These are phyloP conservation scores for Bocquillonia castaneifolia DNA, from an alignment of 441 rosid species.

Conservation along the genomic window DNA sequence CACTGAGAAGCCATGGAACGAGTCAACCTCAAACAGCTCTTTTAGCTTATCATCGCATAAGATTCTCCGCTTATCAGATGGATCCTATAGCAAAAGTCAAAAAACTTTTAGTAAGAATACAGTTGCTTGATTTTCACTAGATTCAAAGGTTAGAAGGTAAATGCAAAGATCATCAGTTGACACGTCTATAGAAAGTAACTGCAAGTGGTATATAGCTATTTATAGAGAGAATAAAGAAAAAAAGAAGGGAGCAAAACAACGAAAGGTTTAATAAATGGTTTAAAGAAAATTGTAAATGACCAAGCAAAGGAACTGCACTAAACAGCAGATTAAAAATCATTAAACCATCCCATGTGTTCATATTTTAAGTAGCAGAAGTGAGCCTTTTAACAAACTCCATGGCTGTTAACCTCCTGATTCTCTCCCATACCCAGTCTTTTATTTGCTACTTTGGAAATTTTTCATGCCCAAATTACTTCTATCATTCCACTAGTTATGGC, in stretches of 20 bases:
- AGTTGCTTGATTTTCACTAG: neutral
- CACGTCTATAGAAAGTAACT: neutral
- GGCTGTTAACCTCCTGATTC: neutral
- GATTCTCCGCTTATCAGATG: slow-evolving; percentile 38
- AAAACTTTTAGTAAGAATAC: slow-evolving; percentile 1
- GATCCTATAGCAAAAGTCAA: slow-evolving; percentile 32
- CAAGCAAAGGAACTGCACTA: too few species aligned
- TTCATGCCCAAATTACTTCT: neutral
- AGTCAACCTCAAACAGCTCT: slow-evolving; percentile 53
- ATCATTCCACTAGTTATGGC: too few species aligned
- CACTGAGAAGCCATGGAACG: slow-evolving; percentile 39
- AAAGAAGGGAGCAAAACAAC: neutral
- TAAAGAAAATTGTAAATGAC: neutral
- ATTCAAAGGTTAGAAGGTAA: neutral
- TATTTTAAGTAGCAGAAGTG: too few species aligned
- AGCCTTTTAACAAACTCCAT: neutral
- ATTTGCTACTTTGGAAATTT: neutral
- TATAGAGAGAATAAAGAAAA: neutral
- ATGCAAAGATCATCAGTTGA: neutral
- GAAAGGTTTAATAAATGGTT: neutral
- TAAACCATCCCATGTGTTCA: too few species aligned
- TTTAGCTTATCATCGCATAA: slow-evolving; percentile 41
- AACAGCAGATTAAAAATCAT: too few species aligned
- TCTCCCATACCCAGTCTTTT: neutral
- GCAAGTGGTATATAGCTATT: too few species aligned